Base-by-base conservation (phyloP, 257 asterid genomes). In the Solanum habrochaites region DNA sequence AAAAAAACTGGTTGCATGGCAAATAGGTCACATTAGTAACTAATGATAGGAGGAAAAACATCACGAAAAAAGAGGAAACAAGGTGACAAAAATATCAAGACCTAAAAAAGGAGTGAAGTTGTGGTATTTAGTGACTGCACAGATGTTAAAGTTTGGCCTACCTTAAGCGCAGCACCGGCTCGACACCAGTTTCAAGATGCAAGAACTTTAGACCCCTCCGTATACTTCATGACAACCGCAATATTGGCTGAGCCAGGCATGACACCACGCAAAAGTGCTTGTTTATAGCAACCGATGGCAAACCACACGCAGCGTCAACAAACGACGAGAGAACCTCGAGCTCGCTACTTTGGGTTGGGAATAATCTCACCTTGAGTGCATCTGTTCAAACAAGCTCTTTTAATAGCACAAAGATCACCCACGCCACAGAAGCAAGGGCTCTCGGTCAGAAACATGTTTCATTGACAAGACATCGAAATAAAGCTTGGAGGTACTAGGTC, bases 121-220 rank as follows among this genome's bases (percentile, higher is more conserved):
- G 62, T n/a, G 62, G 62, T 16, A 52, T 52, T 16, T 52, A 52
- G 16, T 16, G 62, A 52, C n/a, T n/a, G n/a, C 16, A 6, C 62
- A 52, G 4, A 0, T n/a, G 62, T 52, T 52, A 6, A 6, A 16
- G 62, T 52, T 52, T 52, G 62, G 23, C 23, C 45, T 93, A 97
- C 99, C 95, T 88, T 95, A 88, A 97, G 96, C 6, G 99, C 99
- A 83, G 99, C 99, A 75, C 99, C 99, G 39, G 99, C n/a, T n/a
- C n/a, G n/a, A n/a, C 99, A 87, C 98, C 99, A 86, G 98, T 96
- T 93, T 96, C 99, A 58, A 96, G 98, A 90, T 96, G 99, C n/a
- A 92, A 96, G 99, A 89, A 97, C 98, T 89, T 96, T 95, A 84
- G 96, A n/a, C n/a, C n/a, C n/a, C 66, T 56, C 99, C 99, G 56